Base-by-base conservation (phyloP, 192 early-diverging fungal genomes). In the Podila epicladia region DNA sequence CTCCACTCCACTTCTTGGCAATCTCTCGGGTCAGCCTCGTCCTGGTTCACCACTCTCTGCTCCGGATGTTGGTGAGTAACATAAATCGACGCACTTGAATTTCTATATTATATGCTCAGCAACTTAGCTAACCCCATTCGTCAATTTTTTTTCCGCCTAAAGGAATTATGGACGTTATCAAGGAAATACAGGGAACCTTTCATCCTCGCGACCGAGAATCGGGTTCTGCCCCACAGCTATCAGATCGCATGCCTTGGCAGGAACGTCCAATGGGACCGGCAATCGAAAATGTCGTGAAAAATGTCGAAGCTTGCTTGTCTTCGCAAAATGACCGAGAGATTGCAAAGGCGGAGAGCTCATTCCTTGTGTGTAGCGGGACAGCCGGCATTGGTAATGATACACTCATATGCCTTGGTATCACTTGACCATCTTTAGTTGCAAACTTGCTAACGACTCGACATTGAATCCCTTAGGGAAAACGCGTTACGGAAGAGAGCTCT, bases 291-390 rank as follows among this genome's bases (percentile, higher is more conserved):
- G 65, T 66, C 20, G 65, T 55, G 31, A 20, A n/a, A 9, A 66
- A 66, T 66, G 20, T 66, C 19, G 4, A 0, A 53, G 38, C n/a
- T 31, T 66, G 65, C 65, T 22, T 66, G 20, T 9, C 28, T 66
- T 66, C 19, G 65, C 15, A 35, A 33, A 37, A 11, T 9, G 65
- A 22, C 53, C 51, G 50, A 55, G 19, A 15, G 32, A 37, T 9
- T 37, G 51, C 51, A 29, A 66, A 55, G n/a, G 17, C 65, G 8
- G n/a, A 37, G 50, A 66, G 51, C 65, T 66, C 65, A 66, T 66
- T 66, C 31, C 65, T 66, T 66, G 65, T 66, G 50, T 66, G 65
- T 51, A 66, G 65, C n/a, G 65, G 65, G 37, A 53, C 65, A 66
- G 65, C 65, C 31, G 65, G 65, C 28, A 66, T 66, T 66, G 65